Evolutionary conservation across 768 basidiomycete species (phyloP).

Genomic region (Steccherinum ochraceum): DNA sequence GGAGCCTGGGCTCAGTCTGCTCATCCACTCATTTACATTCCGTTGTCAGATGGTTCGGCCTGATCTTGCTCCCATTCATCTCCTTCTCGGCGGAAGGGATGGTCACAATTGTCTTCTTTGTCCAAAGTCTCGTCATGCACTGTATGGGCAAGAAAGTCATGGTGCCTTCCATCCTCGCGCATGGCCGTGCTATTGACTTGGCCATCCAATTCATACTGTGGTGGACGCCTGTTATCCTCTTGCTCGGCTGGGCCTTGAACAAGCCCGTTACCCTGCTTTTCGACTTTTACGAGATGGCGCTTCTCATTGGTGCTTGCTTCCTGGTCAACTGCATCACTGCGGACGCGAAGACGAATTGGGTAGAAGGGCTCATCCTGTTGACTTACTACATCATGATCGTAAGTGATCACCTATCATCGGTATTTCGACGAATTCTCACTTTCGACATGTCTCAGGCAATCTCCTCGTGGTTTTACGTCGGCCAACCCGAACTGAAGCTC

Average conservation of each 20-base stretch:
- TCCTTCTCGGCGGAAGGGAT: constrained; percentile 70
- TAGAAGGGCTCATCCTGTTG: constrained; percentile 33
- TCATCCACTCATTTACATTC: not conserved
- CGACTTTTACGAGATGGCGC: constrained; percentile 63
- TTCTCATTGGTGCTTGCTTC: constrained; percentile 63
- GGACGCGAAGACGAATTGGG: constrained; percentile 77
- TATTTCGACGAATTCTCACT: too few relatives aligned
- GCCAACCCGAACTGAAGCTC: constrained; percentile 42
- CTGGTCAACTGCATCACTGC: constrained; percentile 77
- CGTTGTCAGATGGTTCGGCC: constrained; percentile 56
- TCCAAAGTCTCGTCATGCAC: constrained; percentile 35
- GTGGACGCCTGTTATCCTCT: constrained; percentile 70
- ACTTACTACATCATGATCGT: not conserved
- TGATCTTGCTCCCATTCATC: constrained; percentile 64
- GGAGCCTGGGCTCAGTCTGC: not conserved
- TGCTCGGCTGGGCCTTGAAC: constrained; percentile 61
- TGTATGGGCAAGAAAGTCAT: constrained; percentile 32
- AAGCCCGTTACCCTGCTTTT: constrained; percentile 63
- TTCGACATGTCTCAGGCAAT: too few relatives aligned
- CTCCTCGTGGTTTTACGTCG: constrained; percentile 61
- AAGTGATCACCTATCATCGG: too few relatives aligned
- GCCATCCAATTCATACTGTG: constrained; percentile 74
- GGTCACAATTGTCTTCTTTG: constrained; percentile 52
- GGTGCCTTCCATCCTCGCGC: constrained; percentile 53
- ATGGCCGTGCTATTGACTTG: constrained; percentile 66